A percentile compares a stretch with the other conserved stretches of the same genome.
These are phyloP conservation scores for Noccaea caerulescens DNA, from an alignment of 345 rosid species.

Conservation along the genomic window DNA sequence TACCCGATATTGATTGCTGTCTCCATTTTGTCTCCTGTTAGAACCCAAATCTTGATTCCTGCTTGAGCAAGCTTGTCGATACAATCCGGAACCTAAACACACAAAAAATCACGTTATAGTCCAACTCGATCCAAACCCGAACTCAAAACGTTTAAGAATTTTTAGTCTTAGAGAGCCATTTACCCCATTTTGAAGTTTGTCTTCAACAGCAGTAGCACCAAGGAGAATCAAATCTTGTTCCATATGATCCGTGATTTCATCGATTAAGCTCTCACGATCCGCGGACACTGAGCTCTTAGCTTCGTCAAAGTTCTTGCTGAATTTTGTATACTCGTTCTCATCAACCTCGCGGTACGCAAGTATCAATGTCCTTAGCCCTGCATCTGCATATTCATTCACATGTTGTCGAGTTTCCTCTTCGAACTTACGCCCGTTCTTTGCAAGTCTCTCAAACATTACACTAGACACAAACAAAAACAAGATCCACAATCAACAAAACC, in stretches of 20 bases:
- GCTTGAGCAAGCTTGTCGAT: constrained; percentile 98
- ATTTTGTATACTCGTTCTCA: constrained; percentile 70
- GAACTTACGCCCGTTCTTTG: constrained; percentile 56
- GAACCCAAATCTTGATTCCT: constrained; percentile 92
- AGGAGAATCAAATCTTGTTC: constrained; percentile 83
- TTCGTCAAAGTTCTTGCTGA: constrained; percentile 63
- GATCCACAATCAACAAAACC: constrained; percentile 21
- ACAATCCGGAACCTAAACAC: constrained; percentile 88
- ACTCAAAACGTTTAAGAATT: neutral
- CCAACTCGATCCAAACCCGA: neutral
- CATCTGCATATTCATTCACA: constrained; percentile 83
- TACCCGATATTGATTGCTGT: constrained; percentile 97
- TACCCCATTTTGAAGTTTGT: constrained; percentile 97
- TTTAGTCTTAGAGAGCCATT: constrained; percentile 26
- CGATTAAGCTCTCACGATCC: constrained; percentile 74
- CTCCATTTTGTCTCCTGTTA: constrained; percentile 99
- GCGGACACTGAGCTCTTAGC: constrained; percentile 68
- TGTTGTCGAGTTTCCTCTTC: constrained; percentile 73
- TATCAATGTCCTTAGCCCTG: constrained; percentile 89
- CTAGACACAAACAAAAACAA: constrained; percentile 45
- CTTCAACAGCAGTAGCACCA: constrained; percentile 97
- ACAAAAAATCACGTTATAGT: constrained; percentile 26
- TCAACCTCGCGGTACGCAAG: constrained; percentile 88
- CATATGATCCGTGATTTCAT: constrained; percentile 66
- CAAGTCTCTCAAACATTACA: constrained; percentile 91